Evolutionary conservation across 2,329 filamentous ascomycete genomes (phyloP).

Genomic region (Aspergillus jensenii): DNA sequence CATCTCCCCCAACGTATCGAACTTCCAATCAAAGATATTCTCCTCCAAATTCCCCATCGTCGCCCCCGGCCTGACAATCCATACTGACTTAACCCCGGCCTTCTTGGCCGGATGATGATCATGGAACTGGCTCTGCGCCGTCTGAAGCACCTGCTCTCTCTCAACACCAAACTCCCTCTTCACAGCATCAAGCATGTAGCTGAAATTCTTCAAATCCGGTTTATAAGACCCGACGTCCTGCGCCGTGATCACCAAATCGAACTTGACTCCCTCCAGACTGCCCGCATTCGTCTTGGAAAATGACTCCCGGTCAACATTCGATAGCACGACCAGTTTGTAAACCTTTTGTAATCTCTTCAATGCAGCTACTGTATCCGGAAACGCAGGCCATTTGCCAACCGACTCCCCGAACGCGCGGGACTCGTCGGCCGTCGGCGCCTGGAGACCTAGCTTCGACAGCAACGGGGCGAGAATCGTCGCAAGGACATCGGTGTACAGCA

Average conservation of each 20-base stretch:
- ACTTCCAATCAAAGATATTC: slow-evolving; percentile 55
- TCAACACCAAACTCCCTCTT: slow-evolving; percentile 56
- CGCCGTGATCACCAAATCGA: slow-evolving; percentile 68
- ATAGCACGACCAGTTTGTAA: slow-evolving; percentile 58
- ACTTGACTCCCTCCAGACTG: slow-evolving; percentile 51
- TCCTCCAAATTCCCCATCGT: slow-evolving; percentile 41
- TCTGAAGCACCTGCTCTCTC: slow-evolving; percentile 62
- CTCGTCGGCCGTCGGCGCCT: slow-evolving; percentile 32
- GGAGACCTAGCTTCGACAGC: slow-evolving; percentile 24
- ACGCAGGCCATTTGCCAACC: slow-evolving; percentile 55
- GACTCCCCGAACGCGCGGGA: slow-evolving; percentile 49
- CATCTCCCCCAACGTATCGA: slow-evolving; percentile 60
- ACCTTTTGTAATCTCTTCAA: slow-evolving; percentile 48
- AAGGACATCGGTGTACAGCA: slow-evolving; percentile 63
- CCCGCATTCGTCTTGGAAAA: slow-evolving; percentile 50
- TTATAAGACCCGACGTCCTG: slow-evolving; percentile 73
- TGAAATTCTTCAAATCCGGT: slow-evolving; percentile 64
- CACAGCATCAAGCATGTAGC: slow-evolving; percentile 60
- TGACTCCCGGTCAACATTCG: slow-evolving; percentile 56
- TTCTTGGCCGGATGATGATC: slow-evolving; percentile 67
- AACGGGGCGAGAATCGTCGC: slow-evolving; percentile 40
- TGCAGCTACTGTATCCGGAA: slow-evolving; percentile 57
- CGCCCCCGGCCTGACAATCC: slow-evolving; percentile 56
- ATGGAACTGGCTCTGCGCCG: slow-evolving; percentile 65
- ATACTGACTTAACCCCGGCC: slow-evolving; percentile 61